A percentile compares a stretch with the other conserved stretches of the same genome.
phyloP scores from a whole-genome alignment of 2,329 filamentous ascomycete genomes.

The Periconia macrospinosa region DNA sequence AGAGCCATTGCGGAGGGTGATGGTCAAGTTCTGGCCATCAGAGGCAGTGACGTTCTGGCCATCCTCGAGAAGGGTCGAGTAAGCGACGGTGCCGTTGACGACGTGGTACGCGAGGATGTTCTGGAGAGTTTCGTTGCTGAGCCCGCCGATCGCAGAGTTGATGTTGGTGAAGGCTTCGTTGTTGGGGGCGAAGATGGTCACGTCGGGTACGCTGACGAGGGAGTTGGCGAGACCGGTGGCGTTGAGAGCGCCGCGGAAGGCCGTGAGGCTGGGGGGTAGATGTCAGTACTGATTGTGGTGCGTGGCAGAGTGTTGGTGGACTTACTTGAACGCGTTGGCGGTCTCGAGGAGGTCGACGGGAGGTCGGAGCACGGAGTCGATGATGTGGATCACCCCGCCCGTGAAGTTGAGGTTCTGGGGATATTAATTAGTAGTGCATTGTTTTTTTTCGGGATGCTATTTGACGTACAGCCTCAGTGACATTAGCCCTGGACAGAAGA shows the following conservation, averaged over 20 bases:
- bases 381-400: constrained; percentile 51
- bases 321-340: constrained; percentile 29
- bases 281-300: neutral
- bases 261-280: constrained; percentile 29
- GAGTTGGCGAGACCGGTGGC: constrained; percentile 43
- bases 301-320: neutral
- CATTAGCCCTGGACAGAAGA: constrained; percentile 51
- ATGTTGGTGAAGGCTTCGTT: constrained; percentile 63
- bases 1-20: constrained; percentile 39
- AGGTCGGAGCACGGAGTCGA: constrained; percentile 48
- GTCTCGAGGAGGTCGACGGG: constrained; percentile 36
- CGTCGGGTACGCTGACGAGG: constrained; percentile 47
- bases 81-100: constrained; percentile 57
- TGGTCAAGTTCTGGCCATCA: constrained; percentile 43
- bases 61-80: constrained; percentile 51
- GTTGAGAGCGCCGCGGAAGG: constrained; percentile 46
- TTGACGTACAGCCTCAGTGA: constrained; percentile 51
- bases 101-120: constrained; percentile 67
- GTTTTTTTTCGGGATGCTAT: neutral
- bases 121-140: constrained; percentile 53
- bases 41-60: constrained; percentile 43
- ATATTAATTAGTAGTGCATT: neutral
- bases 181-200: constrained; percentile 68
- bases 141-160: constrained; percentile 53
- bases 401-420: constrained; percentile 47